Base-by-base conservation (phyloP, 1,284 basidiomycete genomes). In the Rhodofomes roseus region DNA sequence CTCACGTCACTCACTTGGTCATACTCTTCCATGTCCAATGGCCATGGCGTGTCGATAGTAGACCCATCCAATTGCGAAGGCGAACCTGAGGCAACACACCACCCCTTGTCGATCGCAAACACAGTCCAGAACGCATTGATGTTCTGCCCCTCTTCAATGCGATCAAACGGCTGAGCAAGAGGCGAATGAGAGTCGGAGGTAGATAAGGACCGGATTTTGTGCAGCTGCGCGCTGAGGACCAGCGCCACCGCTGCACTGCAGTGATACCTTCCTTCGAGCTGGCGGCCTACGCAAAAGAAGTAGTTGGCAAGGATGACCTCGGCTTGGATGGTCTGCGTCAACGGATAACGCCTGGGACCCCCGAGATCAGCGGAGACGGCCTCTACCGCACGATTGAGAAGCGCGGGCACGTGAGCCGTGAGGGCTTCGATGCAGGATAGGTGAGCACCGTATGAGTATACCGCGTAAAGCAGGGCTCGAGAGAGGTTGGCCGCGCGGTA, bases 121-220 rank as follows among this genome's bases (percentile, higher is more conserved):
- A 77, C 76, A 2, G 74, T 73, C 81, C 81, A 83, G 63, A 81
- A 81, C 0, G 75, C 77, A 55, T 76, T 71, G 55, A 81, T 77
- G 7, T 77, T 72, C 63, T 81, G 79, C 18, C 74, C 75, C 56
- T 80, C 76, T 59, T 79, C 76, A 8, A 77, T 65, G 0, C 68
- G 54, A 62, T 80, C 77, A 4, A 61, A 64, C 2, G 75, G 71
- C 22, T 14, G 14, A 29, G 27, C 46, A 29, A n/a, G 14, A 16
- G 50, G 29, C 18, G 29, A n/a, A 31, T 20, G 8, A 22, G n/a
- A 5, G 31, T 23, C 2, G 72, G 68, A 23, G 76, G 76, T 23
- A 67, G 64, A 36, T 16, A 62, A 52, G 55, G 67, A 66, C 25
- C 75, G 71, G 20, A 76, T 69, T 46, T 70, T 68, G 62, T 79